Evolutionary conservation across 2,329 filamentous ascomycete genomes (phyloP).

Genomic region (Gaeumannomyces tritici): DNA sequence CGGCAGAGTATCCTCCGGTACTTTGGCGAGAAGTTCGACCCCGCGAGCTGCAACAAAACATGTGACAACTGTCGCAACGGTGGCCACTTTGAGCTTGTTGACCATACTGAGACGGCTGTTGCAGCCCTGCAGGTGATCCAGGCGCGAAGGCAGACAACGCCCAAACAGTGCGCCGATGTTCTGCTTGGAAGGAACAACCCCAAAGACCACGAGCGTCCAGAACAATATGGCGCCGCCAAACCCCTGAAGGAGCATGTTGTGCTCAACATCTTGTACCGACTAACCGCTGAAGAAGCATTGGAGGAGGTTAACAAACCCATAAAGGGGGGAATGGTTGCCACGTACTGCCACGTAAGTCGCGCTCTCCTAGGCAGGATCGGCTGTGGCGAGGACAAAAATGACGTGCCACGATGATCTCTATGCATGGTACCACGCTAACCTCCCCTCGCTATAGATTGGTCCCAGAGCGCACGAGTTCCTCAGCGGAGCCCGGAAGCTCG

Average conservation of each 20-base stretch:
- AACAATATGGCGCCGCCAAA: constrained; percentile 59
- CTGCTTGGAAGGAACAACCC: constrained; percentile 62
- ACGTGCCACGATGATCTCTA: not conserved
- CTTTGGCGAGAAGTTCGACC: constrained; percentile 77
- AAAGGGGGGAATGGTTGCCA: constrained; percentile 52
- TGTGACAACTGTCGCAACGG: constrained; percentile 88
- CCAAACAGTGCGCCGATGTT: constrained; percentile 76
- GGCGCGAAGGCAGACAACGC: constrained; percentile 53
- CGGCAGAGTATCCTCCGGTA: constrained; percentile 85
- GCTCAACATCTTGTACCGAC: constrained; percentile 71
- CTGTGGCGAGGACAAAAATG: not conserved
- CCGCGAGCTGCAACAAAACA: constrained; percentile 57
- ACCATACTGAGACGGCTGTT: constrained; percentile 68
- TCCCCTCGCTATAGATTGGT: constrained; percentile 23
- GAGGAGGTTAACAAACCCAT: constrained; percentile 60
- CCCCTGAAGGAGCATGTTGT: constrained; percentile 65
- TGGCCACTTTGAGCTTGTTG: constrained; percentile 58
- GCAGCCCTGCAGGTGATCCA: constrained; percentile 62
- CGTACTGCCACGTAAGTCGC: constrained; percentile 60
- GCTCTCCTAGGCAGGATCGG: not conserved
- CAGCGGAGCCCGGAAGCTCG: constrained; percentile 31
- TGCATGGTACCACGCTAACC: not conserved
- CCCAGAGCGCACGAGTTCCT: constrained; percentile 32
- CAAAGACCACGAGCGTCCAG: constrained; percentile 39
- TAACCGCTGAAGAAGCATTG: constrained; percentile 67